Evolutionary conservation across 106 monocot genomes (phyloP), one percentile per base, ranked within the genome.

Genomic region (Cymbidium sinense): DNA sequence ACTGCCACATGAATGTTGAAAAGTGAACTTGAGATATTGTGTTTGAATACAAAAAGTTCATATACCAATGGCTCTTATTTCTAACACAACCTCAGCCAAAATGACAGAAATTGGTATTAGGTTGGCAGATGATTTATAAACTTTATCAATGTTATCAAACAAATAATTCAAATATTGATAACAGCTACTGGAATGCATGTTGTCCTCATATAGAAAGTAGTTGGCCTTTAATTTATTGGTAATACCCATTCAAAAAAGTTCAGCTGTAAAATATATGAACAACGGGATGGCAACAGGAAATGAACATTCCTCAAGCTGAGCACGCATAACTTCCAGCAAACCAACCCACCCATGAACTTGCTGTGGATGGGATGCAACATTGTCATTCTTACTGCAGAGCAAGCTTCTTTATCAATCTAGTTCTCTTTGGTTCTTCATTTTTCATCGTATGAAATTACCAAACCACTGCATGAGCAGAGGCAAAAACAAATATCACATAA

Each of bases 341-440:
- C 93, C 96, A 78, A 91, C 93, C 85, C 91, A 82, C 55, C 96
- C 96, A 82, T 87, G 81, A 73, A 70, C 89, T 43, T 77, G 93
- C 30, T 85, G 84, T 85, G 90, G 43, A 74, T 88, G 81, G 30
- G 91, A 62, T 23, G 73, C 70, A 23, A 85, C 28, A 77, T 65
- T 90, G 79, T 93, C 96, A 73, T 64, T 88, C 84, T 91, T 93
- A 79, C 91, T 91, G 80, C 93, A n/a, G 91, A 76, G 79, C 89
- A 84, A 96, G 91, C 73, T 89, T 96, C 85, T 76, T 91, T 76
- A 96, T 85, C 50, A 96, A 83, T 88, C 85, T 86, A 70, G 89
- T 89, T 70, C 73, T 93, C 85, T 86, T 96, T 75, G 93, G 89
- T 84, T 96, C 93, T 86, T 96, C 94, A 82, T 93, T 91, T 96